phyloP scores from a whole-genome alignment of 768 basidiomycete species.

The Russula ochroleuca region DNA sequence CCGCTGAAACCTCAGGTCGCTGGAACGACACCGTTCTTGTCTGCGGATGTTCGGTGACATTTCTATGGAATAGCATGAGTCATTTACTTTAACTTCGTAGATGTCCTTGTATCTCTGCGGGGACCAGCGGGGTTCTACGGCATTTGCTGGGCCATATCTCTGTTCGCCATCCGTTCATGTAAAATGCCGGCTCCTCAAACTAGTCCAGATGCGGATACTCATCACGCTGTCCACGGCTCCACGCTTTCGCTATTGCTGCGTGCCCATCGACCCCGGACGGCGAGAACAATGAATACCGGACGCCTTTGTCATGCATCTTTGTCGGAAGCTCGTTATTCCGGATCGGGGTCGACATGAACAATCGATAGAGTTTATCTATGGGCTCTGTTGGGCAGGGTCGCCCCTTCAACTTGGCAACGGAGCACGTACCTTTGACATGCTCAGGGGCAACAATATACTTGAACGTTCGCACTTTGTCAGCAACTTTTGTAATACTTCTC shows the following conservation, averaged over 20 bases:
- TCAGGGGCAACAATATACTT: neutral
- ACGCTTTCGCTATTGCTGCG: neutral
- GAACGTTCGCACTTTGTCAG: constrained; percentile 7
- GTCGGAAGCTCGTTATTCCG: neutral
- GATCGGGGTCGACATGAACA: neutral
- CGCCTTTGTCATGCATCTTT: neutral
- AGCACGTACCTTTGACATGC: neutral
- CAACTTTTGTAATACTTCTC: neutral
- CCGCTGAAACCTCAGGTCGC: neutral
- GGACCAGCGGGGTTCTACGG: neutral
- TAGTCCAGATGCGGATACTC: neutral
- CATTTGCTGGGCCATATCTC: neutral
- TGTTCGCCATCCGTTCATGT: neutral
- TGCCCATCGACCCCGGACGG: neutral
- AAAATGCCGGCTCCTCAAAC: neutral
- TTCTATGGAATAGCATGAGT: constrained; percentile 1
- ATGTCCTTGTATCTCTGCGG: neutral
- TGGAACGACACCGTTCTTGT: neutral
- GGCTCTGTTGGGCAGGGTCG: too few relatives aligned
- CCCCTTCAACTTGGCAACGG: neutral
- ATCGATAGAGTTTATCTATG: neutral
- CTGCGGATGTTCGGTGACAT: neutral
- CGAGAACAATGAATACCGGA: neutral
- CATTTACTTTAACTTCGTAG: constrained; percentile 1
- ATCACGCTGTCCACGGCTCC: neutral